Evolutionary conservation across 176 grass and related monocot genomes (phyloP).

Genomic region (Hsuehochloa calcarea): DNA sequence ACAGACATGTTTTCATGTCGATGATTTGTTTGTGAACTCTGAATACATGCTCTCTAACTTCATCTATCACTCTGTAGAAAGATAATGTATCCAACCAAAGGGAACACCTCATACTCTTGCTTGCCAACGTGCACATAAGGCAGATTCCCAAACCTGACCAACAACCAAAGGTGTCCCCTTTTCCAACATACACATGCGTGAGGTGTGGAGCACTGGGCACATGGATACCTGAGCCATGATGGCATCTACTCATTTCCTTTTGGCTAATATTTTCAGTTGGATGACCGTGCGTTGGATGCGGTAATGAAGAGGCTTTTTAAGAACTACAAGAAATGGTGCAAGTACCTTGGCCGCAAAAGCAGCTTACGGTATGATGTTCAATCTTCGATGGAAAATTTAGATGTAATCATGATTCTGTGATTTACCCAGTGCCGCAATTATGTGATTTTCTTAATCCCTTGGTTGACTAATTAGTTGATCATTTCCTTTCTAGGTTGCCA

Average conservation of each 20-base stretch:
- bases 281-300: constrained; percentile 53
- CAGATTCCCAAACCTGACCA: constrained; percentile 66
- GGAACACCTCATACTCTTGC: constrained; percentile 94
- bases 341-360: constrained; percentile 82
- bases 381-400: not conserved
- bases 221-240: not conserved
- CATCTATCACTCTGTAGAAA: constrained; percentile 46
- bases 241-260: not conserved
- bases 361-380: constrained; percentile 64
- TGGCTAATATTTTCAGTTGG: constrained; percentile 53
- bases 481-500: constrained; percentile 64
- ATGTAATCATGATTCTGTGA: not conserved
- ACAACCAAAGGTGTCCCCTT: constrained; percentile 71
- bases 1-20: not conserved
- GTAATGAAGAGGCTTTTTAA: constrained; percentile 94
- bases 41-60: constrained; percentile 6
- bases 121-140: constrained; percentile 84
- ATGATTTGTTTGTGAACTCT: not conserved
- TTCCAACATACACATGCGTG: not conserved
- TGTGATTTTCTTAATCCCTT: constrained; percentile 6
- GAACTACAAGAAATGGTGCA: constrained; percentile 98
- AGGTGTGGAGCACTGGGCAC: not conserved
- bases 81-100: constrained; percentile 95
- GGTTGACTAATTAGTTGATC: constrained; percentile 10
- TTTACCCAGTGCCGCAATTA: not conserved